Conservation (phyloP, 2,329 filamentous ascomycete genomes). For the Exophiala lecanii-corni region DNA sequence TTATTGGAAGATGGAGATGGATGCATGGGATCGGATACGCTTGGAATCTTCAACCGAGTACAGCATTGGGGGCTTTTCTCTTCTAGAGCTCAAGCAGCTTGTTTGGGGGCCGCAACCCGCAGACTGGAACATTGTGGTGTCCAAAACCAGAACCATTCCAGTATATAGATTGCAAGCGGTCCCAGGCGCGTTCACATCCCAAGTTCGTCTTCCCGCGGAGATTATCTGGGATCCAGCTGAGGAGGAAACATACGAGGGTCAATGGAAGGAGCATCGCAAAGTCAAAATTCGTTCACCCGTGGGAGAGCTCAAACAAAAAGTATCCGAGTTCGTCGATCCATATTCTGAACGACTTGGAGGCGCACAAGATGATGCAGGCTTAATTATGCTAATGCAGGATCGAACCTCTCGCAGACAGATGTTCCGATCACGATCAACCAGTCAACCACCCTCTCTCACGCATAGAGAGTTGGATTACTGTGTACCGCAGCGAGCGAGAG, state of each 20-base stretch:
- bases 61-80: too few relatives aligned
- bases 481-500: too few relatives aligned
- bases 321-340: too few relatives aligned
- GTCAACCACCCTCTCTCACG: not conserved
- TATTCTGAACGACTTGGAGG: not conserved
- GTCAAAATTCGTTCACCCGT: not conserved
- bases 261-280: not conserved
- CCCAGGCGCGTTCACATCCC: not conserved
- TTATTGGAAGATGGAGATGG: constrained; percentile 5
- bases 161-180: constrained; percentile 1
- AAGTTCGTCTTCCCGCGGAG: not conserved
- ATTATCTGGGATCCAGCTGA: constrained; percentile 1
- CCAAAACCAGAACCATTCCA: not conserved
- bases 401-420: not conserved
- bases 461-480: not conserved
- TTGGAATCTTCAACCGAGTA: too few relatives aligned
- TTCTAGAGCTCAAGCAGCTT: constrained; percentile 2
- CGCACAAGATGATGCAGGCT: constrained; percentile 3
- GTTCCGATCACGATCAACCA: not conserved
- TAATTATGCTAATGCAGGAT: constrained; percentile 1
- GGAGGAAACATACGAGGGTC: not conserved
- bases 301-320: not conserved
- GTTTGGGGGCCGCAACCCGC: constrained; percentile 5
- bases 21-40: constrained; percentile 5
- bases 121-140: constrained; percentile 8